Conservation (phyloP, 2,329 filamentous ascomycete genomes). For the Paraconiothyrium sp. region DNA sequence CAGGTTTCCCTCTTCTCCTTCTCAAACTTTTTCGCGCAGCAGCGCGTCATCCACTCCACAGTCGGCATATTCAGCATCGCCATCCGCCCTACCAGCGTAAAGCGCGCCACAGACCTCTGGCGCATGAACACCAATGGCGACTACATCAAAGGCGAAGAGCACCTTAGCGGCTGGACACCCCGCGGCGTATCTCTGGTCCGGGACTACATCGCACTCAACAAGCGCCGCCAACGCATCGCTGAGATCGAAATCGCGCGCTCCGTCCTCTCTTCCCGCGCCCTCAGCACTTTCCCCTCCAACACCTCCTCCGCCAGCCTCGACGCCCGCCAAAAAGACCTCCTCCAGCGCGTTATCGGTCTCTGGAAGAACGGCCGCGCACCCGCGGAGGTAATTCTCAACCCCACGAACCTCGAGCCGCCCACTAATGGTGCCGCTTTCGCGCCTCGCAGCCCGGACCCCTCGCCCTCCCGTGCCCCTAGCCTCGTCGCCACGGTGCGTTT, state of each 20-base stretch:
- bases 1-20: conserved; percentile 84
- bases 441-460: conserved; percentile 28
- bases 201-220: conserved; percentile 81
- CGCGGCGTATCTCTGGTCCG: conserved; percentile 89
- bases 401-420: conserved; percentile 72
- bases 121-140: conserved; percentile 93
- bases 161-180: conserved; percentile 83
- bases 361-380: conserved; percentile 64
- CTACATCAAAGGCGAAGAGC: conserved; percentile 96
- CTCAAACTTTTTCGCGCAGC: conserved; percentile 77
- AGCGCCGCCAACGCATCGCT: conserved; percentile 75
- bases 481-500: conserved; percentile 80
- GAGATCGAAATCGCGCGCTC: conserved; percentile 82
- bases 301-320: conserved; percentile 30
- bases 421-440: conserved; percentile 65
- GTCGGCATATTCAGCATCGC: conserved; percentile 86
- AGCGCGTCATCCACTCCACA: conserved; percentile 83
- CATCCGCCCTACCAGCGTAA: conserved; percentile 88
- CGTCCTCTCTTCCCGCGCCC: conserved; percentile 65
- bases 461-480: conserved; percentile 59
- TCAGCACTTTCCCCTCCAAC: conserved; percentile 36
- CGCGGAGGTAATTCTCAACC: conserved; percentile 57
- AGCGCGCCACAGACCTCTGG: conserved; percentile 93
- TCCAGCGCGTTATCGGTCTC: conserved; percentile 67
- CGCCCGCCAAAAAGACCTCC: conserved; percentile 52